Percentiles rank a stretch among this genome's conserved stretches.
Evolutionary conservation across 441 rosid genomes (phyloP).

Genomic region (Populus hybrid): DNA sequence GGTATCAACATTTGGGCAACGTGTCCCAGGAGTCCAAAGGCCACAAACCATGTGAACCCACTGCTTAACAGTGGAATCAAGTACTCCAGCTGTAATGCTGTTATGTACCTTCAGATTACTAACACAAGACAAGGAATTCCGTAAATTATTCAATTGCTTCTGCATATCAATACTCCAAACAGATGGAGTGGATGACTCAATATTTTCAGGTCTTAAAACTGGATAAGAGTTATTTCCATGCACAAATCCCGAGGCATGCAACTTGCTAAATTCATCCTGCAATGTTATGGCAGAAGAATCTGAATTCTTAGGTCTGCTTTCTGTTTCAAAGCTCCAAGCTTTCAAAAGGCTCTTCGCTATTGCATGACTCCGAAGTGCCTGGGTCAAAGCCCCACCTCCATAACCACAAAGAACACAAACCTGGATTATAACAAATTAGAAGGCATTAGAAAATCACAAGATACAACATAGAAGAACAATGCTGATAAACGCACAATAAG

Average conservation of each 20-base stretch:
- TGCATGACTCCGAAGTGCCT: slow-evolving; percentile 36
- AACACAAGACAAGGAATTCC: slow-evolving; percentile 11
- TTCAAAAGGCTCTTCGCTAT: slow-evolving; percentile 43
- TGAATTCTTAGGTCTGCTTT: slow-evolving; percentile 17
- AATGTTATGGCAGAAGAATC: slow-evolving; percentile 19
- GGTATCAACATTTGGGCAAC: slow-evolving; percentile 54
- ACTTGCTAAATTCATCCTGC: slow-evolving; percentile 22
- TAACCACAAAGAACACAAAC: slow-evolving; percentile 60
- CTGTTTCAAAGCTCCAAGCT: slow-evolving; percentile 38
- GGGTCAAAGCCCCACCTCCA: slow-evolving; percentile 54
- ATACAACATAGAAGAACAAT: neutral
- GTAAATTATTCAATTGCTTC: slow-evolving; percentile 17
- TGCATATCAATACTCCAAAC: slow-evolving; percentile 21
- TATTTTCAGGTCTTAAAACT: slow-evolving; percentile 23
- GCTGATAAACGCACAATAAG: neutral
- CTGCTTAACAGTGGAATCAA: slow-evolving; percentile 46
- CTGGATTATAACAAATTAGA: slow-evolving; percentile 18
- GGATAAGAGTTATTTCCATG: slow-evolving; percentile 18
- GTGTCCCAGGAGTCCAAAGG: slow-evolving; percentile 58
- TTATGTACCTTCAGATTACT: slow-evolving; percentile 30
- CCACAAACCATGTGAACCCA: slow-evolving; percentile 66
- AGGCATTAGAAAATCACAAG: slow-evolving; percentile 5
- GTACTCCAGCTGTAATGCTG: slow-evolving; percentile 39
- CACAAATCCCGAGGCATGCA: slow-evolving; percentile 18
- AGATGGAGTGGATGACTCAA: slow-evolving; percentile 25